phyloP scores from a whole-genome alignment of 2,329 filamentous ascomycete species.

The Beauveria scarabaeidicola region DNA sequence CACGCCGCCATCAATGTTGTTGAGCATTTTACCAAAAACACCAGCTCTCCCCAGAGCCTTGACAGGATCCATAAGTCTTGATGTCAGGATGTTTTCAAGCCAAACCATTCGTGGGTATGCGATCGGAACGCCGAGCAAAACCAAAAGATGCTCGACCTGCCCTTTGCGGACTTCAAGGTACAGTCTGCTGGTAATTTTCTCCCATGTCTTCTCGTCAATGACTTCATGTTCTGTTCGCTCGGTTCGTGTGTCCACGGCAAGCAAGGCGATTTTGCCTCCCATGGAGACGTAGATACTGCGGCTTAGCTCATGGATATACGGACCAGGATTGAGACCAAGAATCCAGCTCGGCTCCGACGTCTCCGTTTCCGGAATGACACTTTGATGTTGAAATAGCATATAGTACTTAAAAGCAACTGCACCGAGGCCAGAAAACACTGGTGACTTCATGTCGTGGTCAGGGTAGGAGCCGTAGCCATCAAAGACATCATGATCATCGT shows the following conservation, averaged over 20 bases:
- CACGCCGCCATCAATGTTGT: constrained; percentile 83
- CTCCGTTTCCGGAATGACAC: constrained; percentile 70
- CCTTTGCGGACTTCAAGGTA: constrained; percentile 75
- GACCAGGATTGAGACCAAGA: constrained; percentile 68
- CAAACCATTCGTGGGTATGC: constrained; percentile 69
- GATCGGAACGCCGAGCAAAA: constrained; percentile 76
- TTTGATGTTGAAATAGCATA: constrained; percentile 97
- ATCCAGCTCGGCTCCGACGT: constrained; percentile 86
- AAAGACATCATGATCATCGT: constrained; percentile 89
- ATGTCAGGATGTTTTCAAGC: constrained; percentile 72
- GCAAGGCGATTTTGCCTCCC: constrained; percentile 68
- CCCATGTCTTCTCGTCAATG: constrained; percentile 71
- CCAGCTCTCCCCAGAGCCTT: constrained; percentile 82
- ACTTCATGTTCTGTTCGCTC: constrained; percentile 81
- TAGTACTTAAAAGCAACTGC: constrained; percentile 97
- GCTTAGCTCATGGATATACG: constrained; percentile 82
- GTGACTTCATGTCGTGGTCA: constrained; percentile 81
- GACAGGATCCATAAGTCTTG: constrained; percentile 74
- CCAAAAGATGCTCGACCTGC: constrained; percentile 81
- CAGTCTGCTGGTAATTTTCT: constrained; percentile 77
- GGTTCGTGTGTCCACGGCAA: constrained; percentile 85
- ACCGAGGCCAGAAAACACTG: constrained; percentile 83
- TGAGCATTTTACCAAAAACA: constrained; percentile 69
- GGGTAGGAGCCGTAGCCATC: constrained; percentile 92
- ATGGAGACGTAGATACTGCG: constrained; percentile 80